Evolutionary conservation across 2,329 filamentous ascomycete species (phyloP).

Genomic region (Sarocladium oryzae): DNA sequence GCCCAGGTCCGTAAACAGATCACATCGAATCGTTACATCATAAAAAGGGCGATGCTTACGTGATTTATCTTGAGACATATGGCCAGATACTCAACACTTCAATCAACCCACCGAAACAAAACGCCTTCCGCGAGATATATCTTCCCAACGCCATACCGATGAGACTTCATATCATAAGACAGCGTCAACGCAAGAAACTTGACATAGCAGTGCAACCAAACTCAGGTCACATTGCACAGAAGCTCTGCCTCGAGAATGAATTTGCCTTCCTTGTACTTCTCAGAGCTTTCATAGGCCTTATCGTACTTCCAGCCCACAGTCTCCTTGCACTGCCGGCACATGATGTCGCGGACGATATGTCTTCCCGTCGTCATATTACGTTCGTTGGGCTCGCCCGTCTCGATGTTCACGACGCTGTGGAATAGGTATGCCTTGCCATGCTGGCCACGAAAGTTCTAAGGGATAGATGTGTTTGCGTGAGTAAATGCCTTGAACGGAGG

Average conservation of each 20-base stretch:
- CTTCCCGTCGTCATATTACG: slow-evolving; percentile 97
- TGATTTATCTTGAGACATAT: too few species aligned
- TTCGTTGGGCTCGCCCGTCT: slow-evolving; percentile 76
- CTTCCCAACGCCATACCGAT: too few species aligned
- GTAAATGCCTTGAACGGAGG: too few species aligned
- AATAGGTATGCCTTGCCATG: slow-evolving; percentile 98
- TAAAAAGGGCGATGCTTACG: too few species aligned
- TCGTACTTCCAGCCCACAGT: slow-evolving; percentile 99
- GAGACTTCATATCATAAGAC: too few species aligned
- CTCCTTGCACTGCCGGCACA: slow-evolving; percentile 83
- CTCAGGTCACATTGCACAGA: slow-evolving; percentile 66
- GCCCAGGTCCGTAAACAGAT: too few species aligned
- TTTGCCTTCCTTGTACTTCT: slow-evolving; percentile 99
- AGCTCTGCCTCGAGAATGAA: slow-evolving; percentile 93
- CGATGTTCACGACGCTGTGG: slow-evolving; percentile 87
- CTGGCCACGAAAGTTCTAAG: slow-evolving; percentile 92
- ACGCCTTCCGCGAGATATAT: too few species aligned
- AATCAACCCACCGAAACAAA: too few species aligned
- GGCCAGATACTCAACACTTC: too few species aligned
- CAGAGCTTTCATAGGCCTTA: slow-evolving; percentile 82
- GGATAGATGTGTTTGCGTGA: background rate
- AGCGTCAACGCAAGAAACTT: background rate
- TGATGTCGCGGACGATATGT: slow-evolving; percentile 90
- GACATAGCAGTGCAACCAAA: background rate
- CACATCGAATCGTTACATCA: too few species aligned